Percentiles rank a stretch among this genome's conserved stretches.
Conservation (phyloP, 345 rosid species). For the Salix brachista region DNA sequence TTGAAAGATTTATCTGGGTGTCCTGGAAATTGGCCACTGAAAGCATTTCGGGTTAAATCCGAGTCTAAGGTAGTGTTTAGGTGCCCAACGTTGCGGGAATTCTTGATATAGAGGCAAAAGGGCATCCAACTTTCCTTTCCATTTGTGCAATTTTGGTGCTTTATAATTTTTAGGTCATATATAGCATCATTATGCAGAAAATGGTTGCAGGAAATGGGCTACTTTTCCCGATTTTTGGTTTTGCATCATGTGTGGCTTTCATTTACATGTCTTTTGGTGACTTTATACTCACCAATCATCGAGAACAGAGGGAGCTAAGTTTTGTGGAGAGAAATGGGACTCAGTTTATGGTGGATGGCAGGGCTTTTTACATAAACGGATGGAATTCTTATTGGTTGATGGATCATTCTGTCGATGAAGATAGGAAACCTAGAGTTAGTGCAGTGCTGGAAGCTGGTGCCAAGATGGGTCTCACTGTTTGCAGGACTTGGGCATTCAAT, state of each 20-base stretch:
- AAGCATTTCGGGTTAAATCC: slow-evolving; percentile 11
- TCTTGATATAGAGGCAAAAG: slow-evolving; percentile 21
- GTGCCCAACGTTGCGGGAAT: slow-evolving; percentile 6
- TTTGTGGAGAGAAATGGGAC: slow-evolving; percentile 75
- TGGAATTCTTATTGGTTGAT: slow-evolving; percentile 97
- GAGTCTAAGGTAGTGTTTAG: slow-evolving; percentile 8
- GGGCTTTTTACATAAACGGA: slow-evolving; percentile 63
- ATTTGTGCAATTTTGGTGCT: slow-evolving; percentile 14
- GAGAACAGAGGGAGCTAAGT: slow-evolving; percentile 32
- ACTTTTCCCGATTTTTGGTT: slow-evolving; percentile 65
- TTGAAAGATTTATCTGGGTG: slow-evolving; percentile 18
- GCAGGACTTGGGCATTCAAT: slow-evolving; percentile 94
- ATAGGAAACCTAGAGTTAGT: slow-evolving; percentile 51
- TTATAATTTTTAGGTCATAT: slow-evolving; percentile 2
- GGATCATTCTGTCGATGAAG: slow-evolving; percentile 76
- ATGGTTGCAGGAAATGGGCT: slow-evolving; percentile 59
- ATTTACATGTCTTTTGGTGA: slow-evolving; percentile 74
- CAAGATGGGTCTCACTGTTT: slow-evolving; percentile 92
- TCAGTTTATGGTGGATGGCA: slow-evolving; percentile 62
- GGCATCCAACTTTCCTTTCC: slow-evolving; percentile 5
- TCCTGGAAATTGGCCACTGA: not conserved
- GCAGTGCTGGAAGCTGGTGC: slow-evolving; percentile 76
- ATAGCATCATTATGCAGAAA: slow-evolving; percentile 19
- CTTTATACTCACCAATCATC: slow-evolving; percentile 33
- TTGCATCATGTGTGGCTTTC: slow-evolving; percentile 69